phyloP scores from a whole-genome alignment of 2,329 filamentous ascomycete genomes.

The Aspergillus vadensis region DNA sequence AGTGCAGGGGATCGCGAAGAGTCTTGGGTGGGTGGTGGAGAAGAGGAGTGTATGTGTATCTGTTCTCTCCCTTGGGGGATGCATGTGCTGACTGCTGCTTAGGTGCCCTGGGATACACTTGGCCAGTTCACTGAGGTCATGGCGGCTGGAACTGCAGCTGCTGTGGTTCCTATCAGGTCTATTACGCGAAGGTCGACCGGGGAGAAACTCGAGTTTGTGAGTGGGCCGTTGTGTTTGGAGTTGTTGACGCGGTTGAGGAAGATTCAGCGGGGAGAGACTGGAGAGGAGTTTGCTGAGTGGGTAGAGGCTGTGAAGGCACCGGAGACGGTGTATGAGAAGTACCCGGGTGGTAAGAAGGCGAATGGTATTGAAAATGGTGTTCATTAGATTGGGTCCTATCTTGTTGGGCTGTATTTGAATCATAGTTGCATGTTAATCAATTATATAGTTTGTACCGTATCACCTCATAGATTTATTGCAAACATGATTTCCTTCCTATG shows the following conservation, averaged over 20 bases:
- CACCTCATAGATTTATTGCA: not conserved
- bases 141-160: conserved; percentile 2
- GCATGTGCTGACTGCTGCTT: not conserved
- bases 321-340: conserved; percentile 4
- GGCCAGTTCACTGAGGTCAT: conserved; percentile 3
- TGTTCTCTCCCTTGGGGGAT: not conserved
- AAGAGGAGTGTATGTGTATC: not conserved
- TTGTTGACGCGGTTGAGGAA: not conserved
- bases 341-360: not conserved
- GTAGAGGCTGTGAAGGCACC: not conserved
- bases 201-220: not conserved
- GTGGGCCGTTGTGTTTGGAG: not conserved
- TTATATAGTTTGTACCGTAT: too few species aligned
- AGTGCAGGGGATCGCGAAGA: not conserved
- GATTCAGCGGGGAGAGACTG: not conserved
- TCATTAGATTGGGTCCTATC: not conserved
- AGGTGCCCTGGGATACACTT: conserved; percentile 3
- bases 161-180: conserved; percentile 3
- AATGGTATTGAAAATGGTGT: not conserved
- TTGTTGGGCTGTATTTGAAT: too few species aligned
- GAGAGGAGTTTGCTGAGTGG: not conserved
- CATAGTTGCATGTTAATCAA: not conserved
- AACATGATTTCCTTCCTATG: not conserved
- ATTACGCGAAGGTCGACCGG: conserved; percentile 1
- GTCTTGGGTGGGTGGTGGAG: conserved; percentile 6